Conservation (phyloP, 148 eudicot species). For the Oxyria digyna region DNA sequence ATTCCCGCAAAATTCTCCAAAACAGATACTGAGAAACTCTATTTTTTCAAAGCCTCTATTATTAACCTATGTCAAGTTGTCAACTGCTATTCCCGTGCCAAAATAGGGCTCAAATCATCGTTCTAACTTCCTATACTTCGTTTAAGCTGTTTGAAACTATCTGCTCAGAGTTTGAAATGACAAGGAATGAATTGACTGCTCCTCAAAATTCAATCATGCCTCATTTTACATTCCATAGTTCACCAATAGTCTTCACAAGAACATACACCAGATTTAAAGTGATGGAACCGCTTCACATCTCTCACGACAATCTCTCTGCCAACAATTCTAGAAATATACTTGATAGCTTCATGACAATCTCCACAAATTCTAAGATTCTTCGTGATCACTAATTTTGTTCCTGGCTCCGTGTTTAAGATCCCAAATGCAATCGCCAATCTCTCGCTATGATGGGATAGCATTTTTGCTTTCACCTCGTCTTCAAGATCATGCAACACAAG, state of each 20-base stretch:
- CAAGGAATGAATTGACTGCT: not conserved
- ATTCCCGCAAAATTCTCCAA: not conserved
- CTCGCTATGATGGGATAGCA: constrained; percentile 45
- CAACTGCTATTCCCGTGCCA: not conserved
- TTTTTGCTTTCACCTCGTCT: constrained; percentile 30
- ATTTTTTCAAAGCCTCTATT: too few species aligned
- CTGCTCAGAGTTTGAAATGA: not conserved
- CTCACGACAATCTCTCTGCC: constrained; percentile 36
- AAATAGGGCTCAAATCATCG: not conserved
- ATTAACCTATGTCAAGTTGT: too few species aligned
- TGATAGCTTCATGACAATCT: constrained; percentile 40
- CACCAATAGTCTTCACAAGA: constrained; percentile 45
- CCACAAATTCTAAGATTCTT: constrained; percentile 49
- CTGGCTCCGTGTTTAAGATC: constrained; percentile 26
- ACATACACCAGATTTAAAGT: constrained; percentile 33
- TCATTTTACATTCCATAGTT: not conserved
- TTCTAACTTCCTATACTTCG: too few species aligned
- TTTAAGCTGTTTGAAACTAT: too few species aligned
- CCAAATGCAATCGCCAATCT: constrained; percentile 44
- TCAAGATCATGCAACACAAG: constrained; percentile 35
- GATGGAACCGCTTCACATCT: constrained; percentile 46
- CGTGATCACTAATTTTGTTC: constrained; percentile 32
- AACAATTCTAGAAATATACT: constrained; percentile 26
- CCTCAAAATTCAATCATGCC: not conserved
- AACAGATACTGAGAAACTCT: too few species aligned